Evolutionary conservation across 2,329 filamentous ascomycete species (phyloP).

Genomic region (Ophiosphaerella korrae): DNA sequence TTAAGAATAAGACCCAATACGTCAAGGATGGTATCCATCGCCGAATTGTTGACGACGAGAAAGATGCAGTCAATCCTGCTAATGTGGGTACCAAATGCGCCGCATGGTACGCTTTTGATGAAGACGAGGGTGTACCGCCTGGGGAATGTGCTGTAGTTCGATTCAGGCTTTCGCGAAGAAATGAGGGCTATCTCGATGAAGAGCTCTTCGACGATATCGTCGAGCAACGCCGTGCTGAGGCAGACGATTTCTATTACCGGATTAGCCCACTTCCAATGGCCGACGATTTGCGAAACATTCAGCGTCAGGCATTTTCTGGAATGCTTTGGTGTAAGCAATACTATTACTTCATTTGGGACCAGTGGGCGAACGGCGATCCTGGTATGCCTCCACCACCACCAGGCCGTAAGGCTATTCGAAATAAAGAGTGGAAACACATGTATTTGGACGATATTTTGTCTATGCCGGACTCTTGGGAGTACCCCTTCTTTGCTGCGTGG

Average conservation of each 20-base stretch:
- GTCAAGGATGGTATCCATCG: conserved; percentile 96
- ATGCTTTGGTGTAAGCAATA: conserved; percentile 99
- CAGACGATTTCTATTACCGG: conserved; percentile 93
- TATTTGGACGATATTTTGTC: conserved; percentile 93
- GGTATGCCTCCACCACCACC: conserved; percentile 84
- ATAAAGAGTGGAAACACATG: conserved; percentile 91
- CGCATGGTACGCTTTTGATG: conserved; percentile 91
- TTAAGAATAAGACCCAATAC: conserved; percentile 76
- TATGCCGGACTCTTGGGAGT: conserved; percentile 99
- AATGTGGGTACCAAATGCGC: conserved; percentile 84
- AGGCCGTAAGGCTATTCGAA: conserved; percentile 78
- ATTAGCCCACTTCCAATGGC: conserved; percentile 93
- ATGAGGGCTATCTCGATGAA: conserved; percentile 83
- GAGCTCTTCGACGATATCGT: conserved; percentile 91
- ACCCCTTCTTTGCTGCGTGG: conserved; percentile 97
- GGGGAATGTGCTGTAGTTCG: conserved; percentile 95
- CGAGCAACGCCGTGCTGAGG: conserved; percentile 83
- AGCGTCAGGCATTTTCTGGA: conserved; percentile 89
- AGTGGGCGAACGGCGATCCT: conserved; percentile 96
- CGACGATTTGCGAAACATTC: conserved; percentile 91
- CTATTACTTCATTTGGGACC: conserved; percentile 96
- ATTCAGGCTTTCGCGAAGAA: conserved; percentile 80
- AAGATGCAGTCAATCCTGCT: conserved; percentile 79
- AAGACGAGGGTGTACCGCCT: conserved; percentile 82
- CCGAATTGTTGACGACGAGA: conserved; percentile 81